Percentiles rank a stretch among this genome's conserved stretches.
These are phyloP conservation scores for Aspergillus intermedius DNA, from an alignment of 2,329 filamentous ascomycete genomes.

Conservation along the genomic window DNA sequence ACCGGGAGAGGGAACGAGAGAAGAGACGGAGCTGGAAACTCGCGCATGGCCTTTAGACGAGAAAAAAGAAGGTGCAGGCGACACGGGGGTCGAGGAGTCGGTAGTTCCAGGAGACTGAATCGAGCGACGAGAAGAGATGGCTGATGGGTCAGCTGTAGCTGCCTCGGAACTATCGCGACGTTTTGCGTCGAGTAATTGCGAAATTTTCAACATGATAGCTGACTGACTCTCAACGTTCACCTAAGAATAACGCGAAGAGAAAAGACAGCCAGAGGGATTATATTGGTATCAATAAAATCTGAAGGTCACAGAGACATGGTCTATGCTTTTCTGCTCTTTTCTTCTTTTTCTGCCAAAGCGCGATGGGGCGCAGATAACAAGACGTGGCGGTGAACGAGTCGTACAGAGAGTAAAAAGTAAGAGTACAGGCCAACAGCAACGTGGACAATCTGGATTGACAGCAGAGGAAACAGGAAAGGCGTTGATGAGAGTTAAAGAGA, in stretches of 20 bases:
- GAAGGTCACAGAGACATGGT: no score
- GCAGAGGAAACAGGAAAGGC: not conserved
- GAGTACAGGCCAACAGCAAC: no score
- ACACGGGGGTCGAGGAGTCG: constrained; percentile 33
- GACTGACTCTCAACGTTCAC: not conserved
- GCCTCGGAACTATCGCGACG: constrained; percentile 23
- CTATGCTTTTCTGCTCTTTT: no score
- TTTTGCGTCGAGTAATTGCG: constrained; percentile 28
- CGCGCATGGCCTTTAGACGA: constrained; percentile 33
- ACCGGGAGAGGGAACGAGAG: constrained; percentile 57
- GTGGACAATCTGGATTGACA: not conserved
- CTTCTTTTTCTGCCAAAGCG: no score
- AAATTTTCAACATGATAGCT: constrained; percentile 28
- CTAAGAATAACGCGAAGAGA: not conserved
- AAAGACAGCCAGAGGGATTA: not conserved
- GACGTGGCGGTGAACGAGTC: no score
- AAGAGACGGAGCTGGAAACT: constrained; percentile 66
- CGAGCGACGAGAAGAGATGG: constrained; percentile 12
- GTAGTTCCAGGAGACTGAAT: constrained; percentile 28
- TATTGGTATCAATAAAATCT: no score
- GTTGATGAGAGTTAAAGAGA: not conserved
- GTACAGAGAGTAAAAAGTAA: no score
- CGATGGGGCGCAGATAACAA: no score
- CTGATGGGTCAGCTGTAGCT: constrained; percentile 8
- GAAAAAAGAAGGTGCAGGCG: constrained; percentile 36